Evolutionary conservation across 768 basidiomycete species (phyloP).

Genomic region (Naganishia vishniacii): DNA sequence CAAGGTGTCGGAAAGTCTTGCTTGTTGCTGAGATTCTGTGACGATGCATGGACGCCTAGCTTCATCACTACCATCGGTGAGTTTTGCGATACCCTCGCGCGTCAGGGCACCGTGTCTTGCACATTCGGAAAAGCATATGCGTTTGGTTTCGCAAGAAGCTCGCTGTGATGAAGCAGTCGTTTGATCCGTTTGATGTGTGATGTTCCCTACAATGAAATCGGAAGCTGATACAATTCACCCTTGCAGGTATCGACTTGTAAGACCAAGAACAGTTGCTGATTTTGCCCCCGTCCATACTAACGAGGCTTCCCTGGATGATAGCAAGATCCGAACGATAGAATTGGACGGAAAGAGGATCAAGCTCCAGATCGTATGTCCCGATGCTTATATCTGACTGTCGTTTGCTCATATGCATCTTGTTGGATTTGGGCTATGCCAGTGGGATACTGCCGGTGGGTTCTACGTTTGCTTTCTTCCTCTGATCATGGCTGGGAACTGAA

Average conservation of each 20-base stretch:
- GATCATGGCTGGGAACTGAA: neutral
- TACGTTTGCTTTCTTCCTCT: neutral
- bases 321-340: slow-evolving; percentile 87
- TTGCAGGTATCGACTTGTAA: slow-evolving; percentile 25
- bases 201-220: neutral
- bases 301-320: neutral
- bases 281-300: neutral
- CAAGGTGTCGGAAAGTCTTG: slow-evolving; percentile 88
- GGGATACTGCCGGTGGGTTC: slow-evolving; percentile 82
- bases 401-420: neutral
- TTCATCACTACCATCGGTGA: slow-evolving; percentile 96
- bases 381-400: no score
- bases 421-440: slow-evolving; percentile 55
- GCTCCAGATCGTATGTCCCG: slow-evolving; percentile 80
- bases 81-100: slow-evolving; percentile 6
- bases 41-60: slow-evolving; percentile 98
- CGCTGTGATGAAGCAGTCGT: no score
- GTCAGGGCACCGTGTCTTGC: no score
- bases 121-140: no score
- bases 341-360: slow-evolving; percentile 97
- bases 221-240: neutral
- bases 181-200: no score
- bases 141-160: no score
- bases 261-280: neutral
- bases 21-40: slow-evolving; percentile 68